Evolutionary conservation across 768 basidiomycete species (phyloP).

Genomic region (Panaeolus cyanescens): DNA sequence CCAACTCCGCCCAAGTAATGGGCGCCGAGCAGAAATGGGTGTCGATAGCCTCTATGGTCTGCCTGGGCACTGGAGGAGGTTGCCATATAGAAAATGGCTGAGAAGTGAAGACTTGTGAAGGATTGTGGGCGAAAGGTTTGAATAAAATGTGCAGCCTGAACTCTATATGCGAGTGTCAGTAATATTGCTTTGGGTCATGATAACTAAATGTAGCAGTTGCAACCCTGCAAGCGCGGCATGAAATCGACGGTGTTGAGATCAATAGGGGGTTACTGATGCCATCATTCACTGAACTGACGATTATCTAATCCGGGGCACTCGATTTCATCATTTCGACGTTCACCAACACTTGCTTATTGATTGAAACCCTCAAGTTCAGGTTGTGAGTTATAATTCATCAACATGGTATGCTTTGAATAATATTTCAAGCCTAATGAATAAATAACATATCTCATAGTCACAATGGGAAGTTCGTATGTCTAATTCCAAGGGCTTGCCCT

Average conservation of each 20-base stretch:
- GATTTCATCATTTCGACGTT: neutral
- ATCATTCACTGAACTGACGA: neutral
- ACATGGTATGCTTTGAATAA: too few relatives aligned
- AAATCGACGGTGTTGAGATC: neutral
- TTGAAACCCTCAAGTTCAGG: neutral
- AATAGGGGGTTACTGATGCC: neutral
- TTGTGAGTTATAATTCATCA: neutral
- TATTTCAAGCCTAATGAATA: too few relatives aligned
- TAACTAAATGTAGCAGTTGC: neutral
- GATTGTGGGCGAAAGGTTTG: neutral
- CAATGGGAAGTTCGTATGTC: conserved; percentile 91
- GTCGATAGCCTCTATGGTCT: conserved; percentile 41
- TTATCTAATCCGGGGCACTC: neutral
- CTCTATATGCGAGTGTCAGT: neutral
- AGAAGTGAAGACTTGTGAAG: neutral
- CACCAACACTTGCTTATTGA: neutral
- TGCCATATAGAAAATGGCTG: neutral
- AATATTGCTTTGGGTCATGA: neutral
- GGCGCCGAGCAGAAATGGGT: conserved; percentile 50
- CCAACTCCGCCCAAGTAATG: conserved; percentile 47
- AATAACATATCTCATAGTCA: too few relatives aligned
- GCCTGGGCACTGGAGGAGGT: neutral
- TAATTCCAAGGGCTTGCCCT: conserved; percentile 72
- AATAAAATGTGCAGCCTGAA: neutral
- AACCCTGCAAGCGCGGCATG: neutral